Conservation (phyloP, 164 flowering plant species). For the Amborella trichopoda region DNA sequence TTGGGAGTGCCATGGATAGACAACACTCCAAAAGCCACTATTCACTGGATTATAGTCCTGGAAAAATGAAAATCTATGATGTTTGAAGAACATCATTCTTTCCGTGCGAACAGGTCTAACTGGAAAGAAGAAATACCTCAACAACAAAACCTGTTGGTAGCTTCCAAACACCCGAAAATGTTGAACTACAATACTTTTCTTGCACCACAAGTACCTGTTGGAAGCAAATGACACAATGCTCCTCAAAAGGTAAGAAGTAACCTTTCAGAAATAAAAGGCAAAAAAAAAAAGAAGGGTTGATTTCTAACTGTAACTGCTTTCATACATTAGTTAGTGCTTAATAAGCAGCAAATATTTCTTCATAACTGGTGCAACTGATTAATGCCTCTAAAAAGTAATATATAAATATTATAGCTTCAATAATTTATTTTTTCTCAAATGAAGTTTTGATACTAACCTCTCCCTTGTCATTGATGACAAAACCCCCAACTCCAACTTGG, state of each 20-base stretch:
- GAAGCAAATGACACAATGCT: not conserved
- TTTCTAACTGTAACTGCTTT: too few species aligned
- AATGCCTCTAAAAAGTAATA: not conserved
- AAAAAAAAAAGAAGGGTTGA: too few species aligned
- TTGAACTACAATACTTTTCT: conserved; percentile 60
- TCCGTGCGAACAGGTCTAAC: too few species aligned
- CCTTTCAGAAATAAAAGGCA: too few species aligned
- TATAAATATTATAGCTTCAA: not conserved
- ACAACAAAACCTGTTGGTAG: conserved; percentile 80
- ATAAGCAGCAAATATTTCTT: too few species aligned
- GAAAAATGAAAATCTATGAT: too few species aligned
- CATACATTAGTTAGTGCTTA: too few species aligned
- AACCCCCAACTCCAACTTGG: conserved; percentile 88
- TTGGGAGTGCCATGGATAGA: too few species aligned
- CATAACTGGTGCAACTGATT: not conserved
- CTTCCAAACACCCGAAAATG: conserved; percentile 54
- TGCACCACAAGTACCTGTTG: conserved; percentile 85
- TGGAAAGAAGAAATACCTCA: conserved; percentile 63
- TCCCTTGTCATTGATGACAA: conserved; percentile 63
- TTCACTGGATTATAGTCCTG: too few species aligned
- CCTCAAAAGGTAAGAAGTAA: too few species aligned
- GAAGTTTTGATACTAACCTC: conserved; percentile 33
- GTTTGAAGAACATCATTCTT: too few species aligned
- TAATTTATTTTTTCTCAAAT: not conserved
- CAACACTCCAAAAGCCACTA: too few species aligned